phyloP scores from a whole-genome alignment of 768 basidiomycete species.

The Cystofilobasidium macerans region DNA sequence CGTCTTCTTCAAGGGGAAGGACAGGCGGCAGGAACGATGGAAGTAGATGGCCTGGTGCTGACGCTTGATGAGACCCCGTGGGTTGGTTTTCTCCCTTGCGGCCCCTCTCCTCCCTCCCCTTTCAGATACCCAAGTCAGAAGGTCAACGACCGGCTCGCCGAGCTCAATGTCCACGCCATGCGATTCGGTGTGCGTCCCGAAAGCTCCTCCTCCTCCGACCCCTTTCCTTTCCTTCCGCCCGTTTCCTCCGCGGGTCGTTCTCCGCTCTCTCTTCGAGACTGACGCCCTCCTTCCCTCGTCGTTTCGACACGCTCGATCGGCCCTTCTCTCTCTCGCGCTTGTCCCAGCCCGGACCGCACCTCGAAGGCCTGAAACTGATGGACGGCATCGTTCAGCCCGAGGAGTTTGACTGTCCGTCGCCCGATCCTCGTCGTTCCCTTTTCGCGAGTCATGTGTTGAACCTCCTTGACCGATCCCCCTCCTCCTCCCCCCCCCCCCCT shows the following conservation, averaged over 20 bases:
- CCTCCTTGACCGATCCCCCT: no score
- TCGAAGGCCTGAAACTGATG: conserved; percentile 66
- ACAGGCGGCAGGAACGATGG: no score
- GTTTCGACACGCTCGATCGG: background rate
- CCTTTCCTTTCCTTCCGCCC: background rate
- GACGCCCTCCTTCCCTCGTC: background rate
- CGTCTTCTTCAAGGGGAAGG: no score
- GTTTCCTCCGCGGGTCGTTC: background rate
- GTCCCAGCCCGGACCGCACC: conserved; percentile 71
- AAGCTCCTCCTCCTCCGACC: background rate
- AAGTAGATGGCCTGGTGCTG: no score
- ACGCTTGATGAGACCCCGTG: no score
- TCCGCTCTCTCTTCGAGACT: background rate
- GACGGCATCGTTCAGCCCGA: conserved; percentile 65
- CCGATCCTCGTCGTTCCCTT: background rate
- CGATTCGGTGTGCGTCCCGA: conserved; percentile 49
- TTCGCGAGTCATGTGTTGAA: no score
- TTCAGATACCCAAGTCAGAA: conserved; percentile 61
- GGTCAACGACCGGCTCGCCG: conserved; percentile 73
- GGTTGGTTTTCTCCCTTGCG: no score
- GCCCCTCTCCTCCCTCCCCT: background rate
- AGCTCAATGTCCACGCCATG: conserved; percentile 60
- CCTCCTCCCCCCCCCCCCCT: background rate
- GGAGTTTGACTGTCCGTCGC: conserved; percentile 55
- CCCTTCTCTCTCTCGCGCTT: no score